Conservation (phyloP, 192 early-diverging fungal genomes). For the Coemansia sp. region DNA sequence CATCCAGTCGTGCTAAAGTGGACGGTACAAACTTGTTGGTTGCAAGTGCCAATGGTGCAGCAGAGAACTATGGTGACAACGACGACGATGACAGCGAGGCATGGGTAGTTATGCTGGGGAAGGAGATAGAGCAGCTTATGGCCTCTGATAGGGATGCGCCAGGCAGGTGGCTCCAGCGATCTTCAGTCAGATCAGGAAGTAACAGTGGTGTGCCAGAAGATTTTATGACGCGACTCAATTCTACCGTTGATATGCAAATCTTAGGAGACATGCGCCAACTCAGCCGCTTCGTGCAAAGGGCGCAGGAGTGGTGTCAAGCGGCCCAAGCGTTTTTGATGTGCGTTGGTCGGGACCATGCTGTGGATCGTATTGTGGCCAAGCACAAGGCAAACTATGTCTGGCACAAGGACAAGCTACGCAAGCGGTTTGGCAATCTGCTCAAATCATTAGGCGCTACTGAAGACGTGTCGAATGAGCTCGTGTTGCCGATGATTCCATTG, state of each 20-base stretch:
- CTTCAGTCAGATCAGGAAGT: not conserved
- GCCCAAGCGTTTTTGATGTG: conserved; percentile 43
- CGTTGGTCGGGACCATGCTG: conserved; percentile 23
- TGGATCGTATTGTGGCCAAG: conserved; percentile 27
- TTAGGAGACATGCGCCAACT: conserved; percentile 51
- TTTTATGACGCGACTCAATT: not conserved
- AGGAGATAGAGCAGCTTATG: conserved; percentile 36
- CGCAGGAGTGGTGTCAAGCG: conserved; percentile 44
- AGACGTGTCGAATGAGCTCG: not conserved
- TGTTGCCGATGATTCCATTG: not conserved
- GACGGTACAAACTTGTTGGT: not conserved
- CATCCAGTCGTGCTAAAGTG: not conserved
- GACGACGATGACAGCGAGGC: not conserved
- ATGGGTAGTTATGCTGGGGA: conserved; percentile 16
- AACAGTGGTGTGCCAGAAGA: conserved; percentile 1
- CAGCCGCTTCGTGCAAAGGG: conserved; percentile 45
- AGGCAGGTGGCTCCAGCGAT: not conserved
- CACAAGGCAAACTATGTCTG: conserved; percentile 30
- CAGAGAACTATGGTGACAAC: not conserved
- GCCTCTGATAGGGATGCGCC: conserved; percentile 7
- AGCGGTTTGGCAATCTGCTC: conserved; percentile 28
- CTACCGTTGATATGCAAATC: conserved; percentile 29
- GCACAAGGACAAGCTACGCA: conserved; percentile 29
- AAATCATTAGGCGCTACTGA: not conserved
- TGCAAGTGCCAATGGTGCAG: conserved; percentile 2